Evolutionary conservation across 257 asterid genomes (phyloP), one percentile per base, ranked within the genome.

Genomic region (Fraxinus cuspidata): DNA sequence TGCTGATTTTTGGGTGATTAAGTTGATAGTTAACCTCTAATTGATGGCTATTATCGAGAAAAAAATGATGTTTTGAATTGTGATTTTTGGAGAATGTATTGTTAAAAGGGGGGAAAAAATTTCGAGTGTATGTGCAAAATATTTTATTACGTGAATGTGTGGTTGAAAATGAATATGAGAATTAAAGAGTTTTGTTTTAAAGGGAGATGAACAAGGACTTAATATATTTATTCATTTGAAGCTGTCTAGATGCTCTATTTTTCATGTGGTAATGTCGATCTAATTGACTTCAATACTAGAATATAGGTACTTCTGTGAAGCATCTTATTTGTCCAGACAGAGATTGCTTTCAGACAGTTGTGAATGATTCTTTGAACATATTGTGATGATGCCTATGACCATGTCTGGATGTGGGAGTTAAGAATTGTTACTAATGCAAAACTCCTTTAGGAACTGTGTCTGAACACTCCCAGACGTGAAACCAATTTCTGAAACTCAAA

Each of bases 181-280:
- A 31, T 31, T 31, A 3, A 31, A 31, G 5, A 32, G 35, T 32
- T 32, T 32, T 32, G 35, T 4, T 32, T 32, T 32, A 3, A 32
- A 32, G 35, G 35, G 35, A 32, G 35, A 32, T 6, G 4, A 32
- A 32, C 6, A 32, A 6, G 0, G 5, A 6, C 35, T 32, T 32
- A 27, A 23, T 63, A 63, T 63, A 63, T 63, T 63, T 27, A 25
- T 63, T 63, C 69, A 63, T 63, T 25, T 63, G 34, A 63, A 63
- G 34, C 35, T 25, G 19, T 63, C 31, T 25, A 27, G 0, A 8
- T 63, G 28, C 35, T 63, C 18, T 63, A 27, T 23, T 60, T 21
- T 60, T 60, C 27, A 53, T 4, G 28, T 6, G 65, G n/a, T 56
- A 56, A 19, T 56, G 27, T n/a, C 8, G 1, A 56, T 56, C 65